Evolutionary conservation across 257 asterid genomes (phyloP), one percentile per base, ranked within the genome.

Genomic region (Knoxia roxburghii): DNA sequence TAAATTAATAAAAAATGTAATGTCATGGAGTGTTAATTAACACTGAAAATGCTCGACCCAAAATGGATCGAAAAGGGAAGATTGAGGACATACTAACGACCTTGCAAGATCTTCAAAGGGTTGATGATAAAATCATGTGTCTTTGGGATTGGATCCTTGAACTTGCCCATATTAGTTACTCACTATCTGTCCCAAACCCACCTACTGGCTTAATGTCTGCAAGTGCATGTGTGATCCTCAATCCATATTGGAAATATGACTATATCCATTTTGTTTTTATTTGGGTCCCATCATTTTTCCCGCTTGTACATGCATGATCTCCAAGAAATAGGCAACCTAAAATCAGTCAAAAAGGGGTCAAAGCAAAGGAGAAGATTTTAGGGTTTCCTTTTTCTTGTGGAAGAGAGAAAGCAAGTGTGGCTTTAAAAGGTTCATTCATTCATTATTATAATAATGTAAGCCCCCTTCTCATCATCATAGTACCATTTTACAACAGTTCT

Each of bases 221-320:
- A 52, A 53, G 55, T 59, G 65, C 64, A 24, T 71, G 70, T 66
- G 78, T 67, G 81, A 71, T 75, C 75, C 73, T 65, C 79, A 13
- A 61, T 79, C 68, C 60, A 75, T 59, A 69, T 68, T 75, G 78
- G 26, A 48, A 74, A 69, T 71, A 57, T 75, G 67, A 61, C 65
- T 64, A 41, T 32, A 50, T 84, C 84, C 83, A 76, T 69, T 79
- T 83, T 76, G 84, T 70, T 73, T 62, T 14, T 40, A 72, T 72
- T 81, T 67, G 73, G 83, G 75, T 27, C 85, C 84, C 85, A 56
- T 62, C 10, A n/a, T n/a, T n/a, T n/a, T n/a, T 46, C 51, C 49
- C 35, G 65, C 76, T 80, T 70, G 80, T 89, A 73, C 91, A 84
- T 87, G 94, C 82, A 85, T 85, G 74, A n/a, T n/a, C 81, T 77